Conservation (phyloP, 257 asterid species). For the Ilex asprella region DNA sequence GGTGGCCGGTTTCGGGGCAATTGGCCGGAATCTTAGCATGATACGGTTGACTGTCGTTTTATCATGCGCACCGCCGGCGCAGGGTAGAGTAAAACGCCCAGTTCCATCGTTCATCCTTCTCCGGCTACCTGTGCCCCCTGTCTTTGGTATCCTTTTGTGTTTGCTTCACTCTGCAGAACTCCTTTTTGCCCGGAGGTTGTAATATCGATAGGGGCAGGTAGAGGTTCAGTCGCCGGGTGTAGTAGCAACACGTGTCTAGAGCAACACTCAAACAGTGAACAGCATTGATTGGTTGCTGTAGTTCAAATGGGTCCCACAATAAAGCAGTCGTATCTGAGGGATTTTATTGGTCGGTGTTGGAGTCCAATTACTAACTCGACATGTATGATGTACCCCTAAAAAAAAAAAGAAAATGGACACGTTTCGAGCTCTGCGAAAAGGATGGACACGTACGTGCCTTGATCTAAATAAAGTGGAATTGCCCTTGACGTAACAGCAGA, state of each 20-base stretch:
- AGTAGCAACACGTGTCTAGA: slow-evolving; percentile 34
- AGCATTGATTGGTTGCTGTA: slow-evolving; percentile 26
- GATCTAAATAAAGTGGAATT: slow-evolving; percentile 28
- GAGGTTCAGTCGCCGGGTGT: slow-evolving; percentile 7
- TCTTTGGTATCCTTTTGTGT: background rate
- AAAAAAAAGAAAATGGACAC: slow-evolving; percentile 15
- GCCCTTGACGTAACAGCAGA: slow-evolving; percentile 8
- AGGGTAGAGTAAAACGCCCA: background rate
- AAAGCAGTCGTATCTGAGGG: slow-evolving; percentile 36
- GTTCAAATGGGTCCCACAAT: slow-evolving; percentile 39
- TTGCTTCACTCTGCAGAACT: background rate
- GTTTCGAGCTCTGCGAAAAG: slow-evolving; percentile 24
- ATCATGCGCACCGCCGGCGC: slow-evolving; percentile 14
- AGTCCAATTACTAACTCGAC: slow-evolving; percentile 9
- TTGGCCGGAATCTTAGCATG: slow-evolving; percentile 38
- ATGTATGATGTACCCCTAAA: too few relatives aligned
- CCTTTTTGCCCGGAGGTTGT: background rate
- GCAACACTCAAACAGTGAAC: slow-evolving; percentile 18
- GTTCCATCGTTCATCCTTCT: slow-evolving; percentile 17
- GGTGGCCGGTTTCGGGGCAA: slow-evolving; percentile 39
- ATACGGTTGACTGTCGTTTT: slow-evolving; percentile 22
- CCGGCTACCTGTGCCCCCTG: background rate
- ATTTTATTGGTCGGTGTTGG: slow-evolving; percentile 19
- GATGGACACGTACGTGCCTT: slow-evolving; percentile 28
- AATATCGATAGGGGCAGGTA: slow-evolving; percentile 13